Conservation (phyloP, 1,139 yeast species). For the Sugiyamaella xylanicola region DNA sequence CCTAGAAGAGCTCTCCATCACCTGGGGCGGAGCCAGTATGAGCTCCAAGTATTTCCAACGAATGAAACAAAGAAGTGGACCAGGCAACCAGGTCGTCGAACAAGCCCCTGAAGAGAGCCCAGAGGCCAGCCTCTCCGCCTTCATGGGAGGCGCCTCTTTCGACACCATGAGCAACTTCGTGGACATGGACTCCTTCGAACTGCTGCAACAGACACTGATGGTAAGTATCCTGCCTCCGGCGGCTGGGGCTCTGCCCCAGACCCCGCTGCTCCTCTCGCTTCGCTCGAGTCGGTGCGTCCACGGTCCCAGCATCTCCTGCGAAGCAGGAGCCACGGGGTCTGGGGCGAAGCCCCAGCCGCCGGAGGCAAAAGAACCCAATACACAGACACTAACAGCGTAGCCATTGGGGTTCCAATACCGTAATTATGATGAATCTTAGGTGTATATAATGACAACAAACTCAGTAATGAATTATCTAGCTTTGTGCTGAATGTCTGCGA, state of each 20-base stretch:
- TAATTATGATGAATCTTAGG: not conserved
- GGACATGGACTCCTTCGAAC: conserved; percentile 23
- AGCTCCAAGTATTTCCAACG: conserved; percentile 23
- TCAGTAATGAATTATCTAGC: not conserved
- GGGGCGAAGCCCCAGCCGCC: conserved; percentile 1
- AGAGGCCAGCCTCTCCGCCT: conserved; percentile 14
- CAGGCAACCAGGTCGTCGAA: not conserved
- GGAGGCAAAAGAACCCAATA: not conserved
- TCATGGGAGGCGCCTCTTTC: conserved; percentile 13
- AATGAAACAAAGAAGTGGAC: conserved; percentile 17
- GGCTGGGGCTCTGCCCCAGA: not conserved
- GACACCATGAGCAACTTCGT: conserved; percentile 20
- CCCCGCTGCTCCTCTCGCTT: not conserved
- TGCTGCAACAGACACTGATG: conserved; percentile 20
- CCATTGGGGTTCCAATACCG: conserved; percentile 12
- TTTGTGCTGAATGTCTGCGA: conserved; percentile 46
- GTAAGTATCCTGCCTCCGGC: conserved; percentile 11
- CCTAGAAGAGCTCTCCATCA: conserved; percentile 22
- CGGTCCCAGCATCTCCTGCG: not conserved
- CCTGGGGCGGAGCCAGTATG: conserved; percentile 27
- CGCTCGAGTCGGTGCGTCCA: not conserved
- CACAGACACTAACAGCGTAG: conserved; percentile 7
- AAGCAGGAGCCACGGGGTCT: not conserved
- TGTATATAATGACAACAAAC: not conserved
- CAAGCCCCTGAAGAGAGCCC: not conserved